Conservation (phyloP, 129 eudicot genomes). For the Chrysanthemum seticuspe region DNA sequence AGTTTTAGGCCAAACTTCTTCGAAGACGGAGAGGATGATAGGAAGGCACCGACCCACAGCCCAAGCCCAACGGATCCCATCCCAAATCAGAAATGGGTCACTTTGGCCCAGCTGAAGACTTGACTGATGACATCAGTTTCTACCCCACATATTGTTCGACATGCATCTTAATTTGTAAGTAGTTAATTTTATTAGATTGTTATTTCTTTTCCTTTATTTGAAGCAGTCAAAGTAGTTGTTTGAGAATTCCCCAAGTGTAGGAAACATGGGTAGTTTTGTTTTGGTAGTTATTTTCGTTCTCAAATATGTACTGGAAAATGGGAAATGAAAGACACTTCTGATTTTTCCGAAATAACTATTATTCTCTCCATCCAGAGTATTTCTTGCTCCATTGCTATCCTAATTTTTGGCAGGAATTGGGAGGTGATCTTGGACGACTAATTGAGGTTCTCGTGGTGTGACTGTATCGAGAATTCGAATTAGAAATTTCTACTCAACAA, state of each 20-base stretch:
- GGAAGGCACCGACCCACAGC: not conserved
- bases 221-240: constrained; percentile 1
- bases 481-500: too few species aligned
- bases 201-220: not conserved
- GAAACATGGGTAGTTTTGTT: not conserved
- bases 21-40: too few species aligned
- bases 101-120: constrained; percentile 3
- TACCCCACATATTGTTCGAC: too few species aligned
- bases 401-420: not conserved
- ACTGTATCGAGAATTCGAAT: not conserved
- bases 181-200: not conserved
- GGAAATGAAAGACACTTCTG: not conserved
- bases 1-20: too few species aligned
- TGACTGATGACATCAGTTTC: too few species aligned
- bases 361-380: not conserved
- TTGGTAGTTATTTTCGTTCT: not conserved
- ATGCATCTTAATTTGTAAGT: not conserved
- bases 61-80: not conserved
- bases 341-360: not conserved
- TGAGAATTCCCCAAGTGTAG: constrained; percentile 8
- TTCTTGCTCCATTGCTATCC: not conserved
- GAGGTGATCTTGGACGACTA: constrained; percentile 14
- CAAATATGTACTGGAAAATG: not conserved
- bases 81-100: not conserved
- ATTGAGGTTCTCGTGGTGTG: not conserved